These are phyloP conservation scores for Pelargonium exstipulatum DNA, from an alignment of 441 rosid genomes.

Conservation along the genomic window DNA sequence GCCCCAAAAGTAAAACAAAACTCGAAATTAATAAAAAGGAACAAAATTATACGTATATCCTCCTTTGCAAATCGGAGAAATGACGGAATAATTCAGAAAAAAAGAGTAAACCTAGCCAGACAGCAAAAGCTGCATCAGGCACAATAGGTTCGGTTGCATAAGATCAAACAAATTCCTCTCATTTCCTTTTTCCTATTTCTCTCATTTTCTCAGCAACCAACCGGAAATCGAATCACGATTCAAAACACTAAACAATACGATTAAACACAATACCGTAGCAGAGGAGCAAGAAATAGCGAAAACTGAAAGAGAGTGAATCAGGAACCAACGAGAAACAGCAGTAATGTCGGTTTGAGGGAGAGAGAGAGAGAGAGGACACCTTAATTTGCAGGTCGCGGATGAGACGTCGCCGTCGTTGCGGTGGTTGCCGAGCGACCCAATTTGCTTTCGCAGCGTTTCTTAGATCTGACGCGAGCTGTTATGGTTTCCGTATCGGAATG, in stretches of 20 bases:
- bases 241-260: background rate
- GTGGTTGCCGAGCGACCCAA: slow-evolving; percentile 1
- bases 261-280: background rate
- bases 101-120: slow-evolving; percentile 1
- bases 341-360: background rate
- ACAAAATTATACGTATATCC: background rate
- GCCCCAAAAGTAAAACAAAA: slow-evolving; percentile 8
- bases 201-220: slow-evolving; percentile 16
- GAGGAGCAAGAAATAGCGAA: background rate
- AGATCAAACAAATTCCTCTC: background rate
- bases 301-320: background rate
- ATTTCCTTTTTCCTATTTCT: background rate
- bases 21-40: background rate
- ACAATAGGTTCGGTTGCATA: slow-evolving; percentile 1
- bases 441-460: background rate
- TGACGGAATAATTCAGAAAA: background rate
- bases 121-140: background rate
- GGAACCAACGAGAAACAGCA: slow-evolving; percentile 4
- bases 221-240: background rate
- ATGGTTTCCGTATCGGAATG: background rate
- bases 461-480: slow-evolving; percentile 9
- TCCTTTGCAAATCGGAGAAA: background rate
- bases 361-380: background rate
- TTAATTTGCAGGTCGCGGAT: background rate
- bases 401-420: background rate